Evolutionary conservation across 768 basidiomycete genomes (phyloP).

Genomic region (Tricholoma hemisulphureum): DNA sequence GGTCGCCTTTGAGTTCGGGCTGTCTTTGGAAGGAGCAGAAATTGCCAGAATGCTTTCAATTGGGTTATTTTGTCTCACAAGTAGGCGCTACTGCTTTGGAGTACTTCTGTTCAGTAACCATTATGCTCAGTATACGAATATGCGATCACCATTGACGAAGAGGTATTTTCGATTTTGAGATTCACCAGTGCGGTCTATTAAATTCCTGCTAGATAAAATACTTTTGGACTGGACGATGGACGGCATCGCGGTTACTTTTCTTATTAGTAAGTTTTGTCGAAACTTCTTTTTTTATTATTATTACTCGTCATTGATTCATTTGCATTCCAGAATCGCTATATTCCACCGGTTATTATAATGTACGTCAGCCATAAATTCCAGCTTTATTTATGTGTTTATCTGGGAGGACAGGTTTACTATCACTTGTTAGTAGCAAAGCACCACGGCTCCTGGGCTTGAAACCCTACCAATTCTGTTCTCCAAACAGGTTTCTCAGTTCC

Average conservation of each 20-base stretch:
- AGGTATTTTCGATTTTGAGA: conserved; percentile 21
- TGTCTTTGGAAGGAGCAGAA: conserved; percentile 17
- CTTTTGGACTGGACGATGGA: conserved; percentile 41
- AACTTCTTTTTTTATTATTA: no score
- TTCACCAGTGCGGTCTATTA: background rate
- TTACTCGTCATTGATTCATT: background rate
- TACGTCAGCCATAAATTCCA: conserved; percentile 5
- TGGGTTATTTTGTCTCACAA: conserved; percentile 16
- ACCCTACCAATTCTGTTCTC: background rate
- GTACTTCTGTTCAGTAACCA: background rate
- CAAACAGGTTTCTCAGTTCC: conserved; percentile 23
- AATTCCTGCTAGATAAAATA: conserved; percentile 29
- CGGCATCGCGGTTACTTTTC: conserved; percentile 35
- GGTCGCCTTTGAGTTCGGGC: background rate
- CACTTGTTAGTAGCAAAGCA: conserved; percentile 15
- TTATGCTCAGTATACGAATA: conserved; percentile 28
- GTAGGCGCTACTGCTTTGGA: conserved; percentile 2
- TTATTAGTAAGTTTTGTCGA: conserved; percentile 37
- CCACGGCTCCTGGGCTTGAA: background rate
- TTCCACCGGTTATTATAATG: conserved; percentile 26
- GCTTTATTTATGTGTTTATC: conserved; percentile 1
- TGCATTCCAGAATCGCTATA: conserved; percentile 31
- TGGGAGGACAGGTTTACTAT: conserved; percentile 14
- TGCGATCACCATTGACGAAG: conserved; percentile 37
- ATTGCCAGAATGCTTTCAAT: conserved; percentile 15